These are phyloP conservation scores for Didymella glomerata DNA, from an alignment of 2,329 filamentous ascomycete genomes.

Conservation along the genomic window DNA sequence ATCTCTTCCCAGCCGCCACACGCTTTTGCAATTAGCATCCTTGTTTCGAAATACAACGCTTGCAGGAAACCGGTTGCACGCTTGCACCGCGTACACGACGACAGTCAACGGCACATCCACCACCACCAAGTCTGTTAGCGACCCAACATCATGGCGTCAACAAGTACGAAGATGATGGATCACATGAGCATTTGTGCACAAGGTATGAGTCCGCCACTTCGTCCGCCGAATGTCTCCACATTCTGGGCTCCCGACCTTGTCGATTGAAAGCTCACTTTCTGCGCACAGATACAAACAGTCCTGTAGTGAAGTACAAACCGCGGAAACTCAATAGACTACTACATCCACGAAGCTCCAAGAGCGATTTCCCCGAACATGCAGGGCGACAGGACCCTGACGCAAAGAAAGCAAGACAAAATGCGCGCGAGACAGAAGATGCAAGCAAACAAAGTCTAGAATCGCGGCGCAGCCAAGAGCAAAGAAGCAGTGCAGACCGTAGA, in stretches of 20 bases:
- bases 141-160: conserved; percentile 12
- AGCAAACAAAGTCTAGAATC: conserved; percentile 17
- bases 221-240: too few species aligned
- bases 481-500: background rate
- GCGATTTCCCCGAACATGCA: conserved; percentile 8
- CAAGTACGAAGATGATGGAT: conserved; percentile 20
- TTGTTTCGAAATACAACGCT: background rate
- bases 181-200: conserved; percentile 23
- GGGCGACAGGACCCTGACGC: conserved; percentile 15
- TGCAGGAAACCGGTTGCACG: background rate
- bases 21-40: background rate
- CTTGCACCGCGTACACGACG: background rate
- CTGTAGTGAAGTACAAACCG: conserved; percentile 19
- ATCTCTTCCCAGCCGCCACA: background rate
- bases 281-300: conserved; percentile 16
- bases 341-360: conserved; percentile 16
- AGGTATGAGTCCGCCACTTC: background rate
- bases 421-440: conserved; percentile 16
- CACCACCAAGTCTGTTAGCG: background rate
- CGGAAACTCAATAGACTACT: conserved; percentile 14
- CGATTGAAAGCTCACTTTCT: background rate
- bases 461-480: conserved; percentile 10
- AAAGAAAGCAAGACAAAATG: conserved; percentile 9
- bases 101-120: background rate
- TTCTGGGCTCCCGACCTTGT: background rate